Base-by-base conservation (phyloP, 2,329 filamentous ascomycete species). In the Sporothrix mexicana region DNA sequence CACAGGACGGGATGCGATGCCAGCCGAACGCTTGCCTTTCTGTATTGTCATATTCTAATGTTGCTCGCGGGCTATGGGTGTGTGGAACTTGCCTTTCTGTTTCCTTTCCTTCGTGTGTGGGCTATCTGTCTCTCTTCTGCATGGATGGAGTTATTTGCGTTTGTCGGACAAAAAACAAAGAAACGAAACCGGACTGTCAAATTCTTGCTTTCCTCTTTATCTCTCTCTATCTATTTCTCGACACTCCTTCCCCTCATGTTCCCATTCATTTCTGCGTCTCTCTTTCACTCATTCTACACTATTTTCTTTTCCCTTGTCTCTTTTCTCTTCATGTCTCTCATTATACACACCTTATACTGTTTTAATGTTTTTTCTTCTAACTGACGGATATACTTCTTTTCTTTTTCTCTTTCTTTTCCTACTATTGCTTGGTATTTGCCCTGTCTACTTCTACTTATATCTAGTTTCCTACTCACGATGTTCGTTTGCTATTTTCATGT, bases 141-240 rank as follows among this genome's bases (percentile, higher is more conserved):
- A 76, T 76, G 74, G 74, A 69, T 69, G 75, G 75, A 74, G 75
- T 76, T 76, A 23, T 69, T 25, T 55, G 20, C n/a, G 20, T 74
- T 72, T 74, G 72, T 59, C 55, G 73, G 70, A 69, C 70, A 72
- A 55, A 51, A 51, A 51, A 74, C 66, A 74, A 72, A 62, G 55
- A 75, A 71, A 68, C n/a, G 67, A 64, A 61, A 55, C 20, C 47
- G 45, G 30, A 47, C 59, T 73, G 47, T 66, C 55, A 53, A 64
- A 67, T 49, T 68, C 25, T 61, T n/a, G 59, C 15, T 66, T 72
- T 43, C 45, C 47, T 41, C 9, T 69, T 43, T 64, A 30, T 55
- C 15, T 67, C 13, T 61, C 69, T n/a, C 51, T 45, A 17, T 57
- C 36, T 25, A 67, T 30, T n/a, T 30, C 17, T 61, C 25, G 61